Evolutionary conservation across 305 asterid genomes (phyloP).

Genomic region (Rubia peregrina): DNA sequence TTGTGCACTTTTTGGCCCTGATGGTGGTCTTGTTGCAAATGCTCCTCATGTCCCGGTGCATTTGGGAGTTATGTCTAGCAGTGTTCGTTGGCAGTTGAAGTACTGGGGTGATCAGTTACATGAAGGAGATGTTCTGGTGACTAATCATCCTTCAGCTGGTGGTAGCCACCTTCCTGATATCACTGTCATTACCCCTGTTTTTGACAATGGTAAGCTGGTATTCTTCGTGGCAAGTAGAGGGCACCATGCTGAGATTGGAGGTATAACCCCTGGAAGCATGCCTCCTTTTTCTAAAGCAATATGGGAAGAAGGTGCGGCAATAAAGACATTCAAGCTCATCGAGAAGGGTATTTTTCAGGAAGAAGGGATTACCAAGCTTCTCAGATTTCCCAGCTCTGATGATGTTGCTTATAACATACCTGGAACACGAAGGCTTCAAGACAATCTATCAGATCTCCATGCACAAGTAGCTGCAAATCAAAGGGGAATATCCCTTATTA

Average conservation of each 20-base stretch:
- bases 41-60: constrained; percentile 99
- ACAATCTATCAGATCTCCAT: constrained; percentile 84
- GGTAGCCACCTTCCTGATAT: constrained; percentile 98
- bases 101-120: constrained; percentile 69
- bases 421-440: constrained; percentile 91
- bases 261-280: constrained; percentile 98
- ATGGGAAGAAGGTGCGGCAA: constrained; percentile 98
- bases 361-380: constrained; percentile 73
- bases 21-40: constrained; percentile 93
- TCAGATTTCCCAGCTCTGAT: constrained; percentile 49
- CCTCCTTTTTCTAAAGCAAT: constrained; percentile 93
- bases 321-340: constrained; percentile 91
- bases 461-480: constrained; percentile 98
- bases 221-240: constrained; percentile 96
- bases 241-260: constrained; percentile 97
- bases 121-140: constrained; percentile 87
- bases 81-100: constrained; percentile 82
- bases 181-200: constrained; percentile 86
- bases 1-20: constrained; percentile 95
- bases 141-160: constrained; percentile 94
- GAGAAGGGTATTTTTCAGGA: constrained; percentile 79
- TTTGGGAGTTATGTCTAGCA: constrained; percentile 98
- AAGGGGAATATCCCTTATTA: constrained; percentile 81
- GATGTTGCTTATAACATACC: constrained; percentile 49
- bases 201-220: constrained; percentile 59